These are phyloP conservation scores for Nicotiana otophora DNA, from an alignment of 257 asterid genomes.

Conservation along the genomic window DNA sequence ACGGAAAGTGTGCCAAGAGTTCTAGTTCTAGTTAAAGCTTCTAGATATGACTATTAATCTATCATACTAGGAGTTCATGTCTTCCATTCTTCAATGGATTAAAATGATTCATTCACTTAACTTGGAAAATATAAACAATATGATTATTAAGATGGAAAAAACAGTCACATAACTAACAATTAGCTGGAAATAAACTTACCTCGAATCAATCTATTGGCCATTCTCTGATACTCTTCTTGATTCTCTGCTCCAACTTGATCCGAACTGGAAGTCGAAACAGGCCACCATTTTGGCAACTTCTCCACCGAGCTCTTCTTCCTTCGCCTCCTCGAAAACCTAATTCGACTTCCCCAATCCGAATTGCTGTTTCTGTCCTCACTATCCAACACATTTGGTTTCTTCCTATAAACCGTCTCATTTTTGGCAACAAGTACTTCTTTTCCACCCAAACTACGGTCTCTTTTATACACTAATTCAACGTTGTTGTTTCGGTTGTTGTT, in stretches of 20 bases:
- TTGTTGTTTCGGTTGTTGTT: not conserved
- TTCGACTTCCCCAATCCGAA: slow-evolving; percentile 14
- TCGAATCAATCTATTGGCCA: slow-evolving; percentile 60
- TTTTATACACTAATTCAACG: slow-evolving; percentile 52
- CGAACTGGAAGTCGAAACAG: slow-evolving; percentile 28
- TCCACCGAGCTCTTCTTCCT: slow-evolving; percentile 24
- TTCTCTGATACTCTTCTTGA: slow-evolving; percentile 62
- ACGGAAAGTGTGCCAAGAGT: not conserved
- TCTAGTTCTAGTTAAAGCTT: not conserved
- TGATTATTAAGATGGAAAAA: not conserved
- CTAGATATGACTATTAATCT: not conserved
- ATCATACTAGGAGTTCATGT: not conserved
- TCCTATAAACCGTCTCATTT: slow-evolving; percentile 28
- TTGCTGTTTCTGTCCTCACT: not conserved
- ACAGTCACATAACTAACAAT: not conserved
- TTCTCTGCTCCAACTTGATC: slow-evolving; percentile 20
- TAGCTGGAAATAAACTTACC: slow-evolving; percentile 33
- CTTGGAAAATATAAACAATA: not conserved
- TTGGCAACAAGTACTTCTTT: slow-evolving; percentile 76
- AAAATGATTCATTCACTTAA: not conserved
- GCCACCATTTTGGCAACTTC: slow-evolving; percentile 94
- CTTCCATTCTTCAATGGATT: slow-evolving; percentile 4
- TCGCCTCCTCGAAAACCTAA: slow-evolving; percentile 25
- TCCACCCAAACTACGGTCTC: slow-evolving; percentile 95
- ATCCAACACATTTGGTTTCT: slow-evolving; percentile 12